Evolutionary conservation across 805 yeast species (phyloP).

Genomic region (Yarrowia sp.): DNA sequence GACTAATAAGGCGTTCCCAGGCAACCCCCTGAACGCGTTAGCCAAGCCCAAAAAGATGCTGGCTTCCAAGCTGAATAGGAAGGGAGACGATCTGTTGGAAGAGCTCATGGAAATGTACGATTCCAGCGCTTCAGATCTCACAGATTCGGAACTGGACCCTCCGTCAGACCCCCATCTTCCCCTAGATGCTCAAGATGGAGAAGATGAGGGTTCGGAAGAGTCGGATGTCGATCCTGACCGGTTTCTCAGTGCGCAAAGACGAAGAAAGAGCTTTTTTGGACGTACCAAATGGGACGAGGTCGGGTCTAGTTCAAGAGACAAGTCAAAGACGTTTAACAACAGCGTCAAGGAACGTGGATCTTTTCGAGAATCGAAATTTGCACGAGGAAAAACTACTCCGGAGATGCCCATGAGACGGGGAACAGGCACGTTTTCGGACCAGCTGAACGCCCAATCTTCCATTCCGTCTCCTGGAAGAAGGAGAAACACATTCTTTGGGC

Average conservation of each 20-base stretch:
- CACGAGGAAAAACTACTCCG: conserved; percentile 8
- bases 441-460: conserved; percentile 25
- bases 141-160: conserved; percentile 13
- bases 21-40: conserved; percentile 9
- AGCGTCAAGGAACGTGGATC: conserved; percentile 7
- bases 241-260: conserved; percentile 23
- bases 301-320: conserved; percentile 9
- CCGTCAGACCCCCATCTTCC: background rate
- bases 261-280: conserved; percentile 15
- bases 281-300: conserved; percentile 20
- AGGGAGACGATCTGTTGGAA: conserved; percentile 22
- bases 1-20: conserved; percentile 11
- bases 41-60: conserved; percentile 28
- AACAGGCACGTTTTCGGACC: conserved; percentile 24
- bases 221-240: conserved; percentile 12
- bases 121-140: conserved; percentile 9
- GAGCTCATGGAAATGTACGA: conserved; percentile 37
- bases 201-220: conserved; percentile 12
- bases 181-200: background rate
- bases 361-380: conserved; percentile 19
- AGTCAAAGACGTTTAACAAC: conserved; percentile 29
- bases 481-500: background rate
- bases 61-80: conserved; percentile 14
- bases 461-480: conserved; percentile 8
- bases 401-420: conserved; percentile 10